phyloP scores from a whole-genome alignment of 2,329 filamentous ascomycete genomes.

The Penicillium frequentans region DNA sequence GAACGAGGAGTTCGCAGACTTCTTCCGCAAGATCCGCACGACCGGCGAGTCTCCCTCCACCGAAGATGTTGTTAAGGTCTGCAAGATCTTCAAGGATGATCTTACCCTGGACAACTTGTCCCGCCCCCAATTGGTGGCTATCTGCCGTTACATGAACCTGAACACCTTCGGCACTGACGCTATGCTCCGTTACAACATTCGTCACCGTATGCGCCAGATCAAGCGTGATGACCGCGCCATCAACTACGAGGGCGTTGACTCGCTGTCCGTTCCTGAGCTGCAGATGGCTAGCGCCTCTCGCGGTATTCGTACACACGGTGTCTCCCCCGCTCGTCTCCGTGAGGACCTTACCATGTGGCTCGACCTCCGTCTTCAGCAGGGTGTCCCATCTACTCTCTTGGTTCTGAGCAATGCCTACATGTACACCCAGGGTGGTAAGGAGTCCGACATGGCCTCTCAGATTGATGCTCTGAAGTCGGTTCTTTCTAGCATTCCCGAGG shows the following conservation, averaged over 20 bases:
- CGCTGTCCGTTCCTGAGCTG: constrained; percentile 86
- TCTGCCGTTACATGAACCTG: constrained; percentile 98
- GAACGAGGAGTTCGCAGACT: constrained; percentile 90
- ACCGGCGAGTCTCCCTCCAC: constrained; percentile 87
- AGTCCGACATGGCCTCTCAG: constrained; percentile 79
- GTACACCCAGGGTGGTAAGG: constrained; percentile 76
- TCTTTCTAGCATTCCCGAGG: constrained; percentile 90
- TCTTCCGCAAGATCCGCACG: constrained; percentile 93
- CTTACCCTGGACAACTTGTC: constrained; percentile 96
- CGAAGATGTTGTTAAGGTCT: constrained; percentile 95
- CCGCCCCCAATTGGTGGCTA: constrained; percentile 90
- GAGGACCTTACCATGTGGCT: constrained; percentile 93
- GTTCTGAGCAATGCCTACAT: constrained; percentile 97
- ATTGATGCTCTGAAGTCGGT: constrained; percentile 92
- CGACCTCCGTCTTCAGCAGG: constrained; percentile 86
- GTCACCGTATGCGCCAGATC: constrained; percentile 98
- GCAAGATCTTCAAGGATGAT: constrained; percentile 98
- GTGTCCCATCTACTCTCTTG: constrained; percentile 92
- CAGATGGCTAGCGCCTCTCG: constrained; percentile 90
- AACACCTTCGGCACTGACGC: constrained; percentile 96
- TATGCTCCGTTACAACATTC: constrained; percentile 95
- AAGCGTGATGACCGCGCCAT: constrained; percentile 97
- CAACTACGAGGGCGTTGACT: constrained; percentile 88
- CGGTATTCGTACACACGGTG: constrained; percentile 87
- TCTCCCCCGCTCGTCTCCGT: constrained; percentile 82